These are phyloP conservation scores for Tolypocladium nubicola DNA, from an alignment of 2,329 filamentous ascomycete species.

Conservation along the genomic window DNA sequence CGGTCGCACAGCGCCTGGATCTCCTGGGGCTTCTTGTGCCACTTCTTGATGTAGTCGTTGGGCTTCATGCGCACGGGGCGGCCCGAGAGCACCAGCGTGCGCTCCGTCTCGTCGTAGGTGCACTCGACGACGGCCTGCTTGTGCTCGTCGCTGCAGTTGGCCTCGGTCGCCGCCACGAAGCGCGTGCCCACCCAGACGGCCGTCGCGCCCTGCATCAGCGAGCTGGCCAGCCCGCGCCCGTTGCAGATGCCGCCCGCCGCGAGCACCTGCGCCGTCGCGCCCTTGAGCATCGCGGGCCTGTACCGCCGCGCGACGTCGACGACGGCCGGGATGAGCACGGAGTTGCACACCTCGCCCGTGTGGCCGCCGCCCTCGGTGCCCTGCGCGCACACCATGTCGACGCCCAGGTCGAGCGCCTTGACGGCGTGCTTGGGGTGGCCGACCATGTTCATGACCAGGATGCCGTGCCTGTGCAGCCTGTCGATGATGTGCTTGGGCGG, in stretches of 20 bases:
- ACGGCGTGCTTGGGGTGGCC: conserved; percentile 83
- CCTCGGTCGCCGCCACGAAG: conserved; percentile 77
- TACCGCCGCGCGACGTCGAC: conserved; percentile 73
- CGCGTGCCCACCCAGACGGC: conserved; percentile 93
- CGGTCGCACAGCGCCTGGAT: conserved; percentile 65
- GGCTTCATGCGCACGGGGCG: conserved; percentile 69
- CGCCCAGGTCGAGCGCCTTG: conserved; percentile 77
- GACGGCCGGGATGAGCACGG: conserved; percentile 77
- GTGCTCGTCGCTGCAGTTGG: conserved; percentile 69
- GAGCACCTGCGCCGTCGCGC: conserved; percentile 65
- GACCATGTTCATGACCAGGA: conserved; percentile 96
- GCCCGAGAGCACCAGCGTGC: conserved; percentile 75
- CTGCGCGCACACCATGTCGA: conserved; percentile 87
- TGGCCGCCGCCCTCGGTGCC: conserved; percentile 91
- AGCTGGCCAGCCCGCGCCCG: conserved; percentile 68
- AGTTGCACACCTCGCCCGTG: conserved; percentile 77
- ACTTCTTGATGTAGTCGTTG: conserved; percentile 74
- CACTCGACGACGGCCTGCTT: conserved; percentile 79
- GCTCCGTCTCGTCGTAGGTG: conserved; percentile 65
- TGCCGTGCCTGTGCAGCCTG: conserved; percentile 65
- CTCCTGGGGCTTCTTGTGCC: conserved; percentile 67
- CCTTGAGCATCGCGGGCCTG: conserved; percentile 57
- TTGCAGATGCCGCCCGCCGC: conserved; percentile 83
- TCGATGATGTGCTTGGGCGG: conserved; percentile 66
- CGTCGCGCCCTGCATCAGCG: conserved; percentile 76